Conservation (phyloP, 2,329 filamentous ascomycete genomes). For the Colletotrichum cuscutae region DNA sequence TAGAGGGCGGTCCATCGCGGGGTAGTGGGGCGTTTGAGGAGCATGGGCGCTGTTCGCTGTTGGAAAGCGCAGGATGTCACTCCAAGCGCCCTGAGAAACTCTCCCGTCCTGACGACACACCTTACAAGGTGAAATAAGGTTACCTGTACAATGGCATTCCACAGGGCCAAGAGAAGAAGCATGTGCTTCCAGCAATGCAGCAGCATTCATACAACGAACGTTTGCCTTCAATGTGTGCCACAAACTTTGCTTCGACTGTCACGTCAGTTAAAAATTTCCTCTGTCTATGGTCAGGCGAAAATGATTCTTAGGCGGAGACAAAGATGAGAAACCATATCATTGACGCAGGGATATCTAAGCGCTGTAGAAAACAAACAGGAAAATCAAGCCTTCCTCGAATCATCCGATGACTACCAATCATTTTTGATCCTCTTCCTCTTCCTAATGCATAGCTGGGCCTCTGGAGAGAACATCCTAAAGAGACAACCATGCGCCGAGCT, state of each 20-base stretch:
- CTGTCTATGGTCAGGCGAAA: background rate
- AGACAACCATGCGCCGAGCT: background rate
- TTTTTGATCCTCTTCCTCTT: background rate
- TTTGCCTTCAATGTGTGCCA: background rate
- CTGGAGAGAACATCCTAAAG: background rate
- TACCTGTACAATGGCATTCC: background rate
- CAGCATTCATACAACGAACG: background rate
- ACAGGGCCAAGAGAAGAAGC: background rate
- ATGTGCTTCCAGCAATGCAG: background rate
- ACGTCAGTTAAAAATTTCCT: background rate
- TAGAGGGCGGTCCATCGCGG: conserved; percentile 27
- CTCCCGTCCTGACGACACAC: background rate
- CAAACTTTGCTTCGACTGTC: background rate
- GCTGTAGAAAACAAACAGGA: background rate
- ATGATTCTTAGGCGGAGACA: background rate
- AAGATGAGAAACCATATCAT: background rate
- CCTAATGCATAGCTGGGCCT: background rate
- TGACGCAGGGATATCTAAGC: background rate
- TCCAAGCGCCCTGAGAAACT: background rate
- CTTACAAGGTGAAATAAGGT: background rate
- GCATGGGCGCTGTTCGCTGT: background rate
- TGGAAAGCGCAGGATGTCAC: background rate
- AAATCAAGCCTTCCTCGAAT: background rate
- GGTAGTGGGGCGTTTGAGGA: conserved; percentile 34
- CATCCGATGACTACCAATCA: background rate